phyloP scores from a whole-genome alignment of 192 early-diverging fungal genomes.

The Entomortierella parvispora region DNA sequence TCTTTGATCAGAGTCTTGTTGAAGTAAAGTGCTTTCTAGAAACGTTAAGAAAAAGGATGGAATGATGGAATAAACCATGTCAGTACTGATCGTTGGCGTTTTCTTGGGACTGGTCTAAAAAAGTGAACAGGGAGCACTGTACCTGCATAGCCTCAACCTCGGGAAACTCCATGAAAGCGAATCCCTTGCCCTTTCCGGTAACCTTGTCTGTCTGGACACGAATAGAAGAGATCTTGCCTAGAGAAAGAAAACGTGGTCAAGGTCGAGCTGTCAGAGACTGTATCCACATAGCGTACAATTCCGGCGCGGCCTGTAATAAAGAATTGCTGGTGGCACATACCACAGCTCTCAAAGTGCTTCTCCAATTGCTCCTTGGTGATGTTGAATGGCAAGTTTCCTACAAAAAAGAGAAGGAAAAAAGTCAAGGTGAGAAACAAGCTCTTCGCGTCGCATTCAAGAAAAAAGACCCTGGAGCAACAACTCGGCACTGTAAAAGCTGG shows the following conservation, averaged over 20 bases:
- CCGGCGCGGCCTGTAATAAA: background rate
- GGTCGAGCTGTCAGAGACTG: too few relatives aligned
- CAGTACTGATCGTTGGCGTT: too few relatives aligned
- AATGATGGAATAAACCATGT: background rate
- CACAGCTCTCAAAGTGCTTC: slow-evolving; percentile 66
- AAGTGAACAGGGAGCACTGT: background rate
- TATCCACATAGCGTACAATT: background rate
- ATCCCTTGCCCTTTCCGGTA: slow-evolving; percentile 76
- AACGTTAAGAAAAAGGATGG: background rate
- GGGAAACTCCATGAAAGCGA: slow-evolving; percentile 77
- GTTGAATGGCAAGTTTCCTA: slow-evolving; percentile 72
- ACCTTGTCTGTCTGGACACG: slow-evolving; percentile 76
- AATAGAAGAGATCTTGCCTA: slow-evolving; percentile 62
- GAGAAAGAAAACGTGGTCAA: background rate
- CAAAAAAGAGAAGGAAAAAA: background rate
- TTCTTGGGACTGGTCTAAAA: background rate
- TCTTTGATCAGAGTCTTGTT: slow-evolving; percentile 70
- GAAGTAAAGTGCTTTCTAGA: slow-evolving; percentile 69
- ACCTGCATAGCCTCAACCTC: slow-evolving; percentile 62
- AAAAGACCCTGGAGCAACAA: background rate
- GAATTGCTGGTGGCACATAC: slow-evolving; percentile 15
- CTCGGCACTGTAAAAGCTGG: background rate
- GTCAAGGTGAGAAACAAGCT: background rate
- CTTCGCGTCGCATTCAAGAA: background rate
- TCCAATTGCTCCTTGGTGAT: slow-evolving; percentile 70